phyloP scores from a whole-genome alignment of 768 basidiomycete genomes.

The Leccinum obscurum region DNA sequence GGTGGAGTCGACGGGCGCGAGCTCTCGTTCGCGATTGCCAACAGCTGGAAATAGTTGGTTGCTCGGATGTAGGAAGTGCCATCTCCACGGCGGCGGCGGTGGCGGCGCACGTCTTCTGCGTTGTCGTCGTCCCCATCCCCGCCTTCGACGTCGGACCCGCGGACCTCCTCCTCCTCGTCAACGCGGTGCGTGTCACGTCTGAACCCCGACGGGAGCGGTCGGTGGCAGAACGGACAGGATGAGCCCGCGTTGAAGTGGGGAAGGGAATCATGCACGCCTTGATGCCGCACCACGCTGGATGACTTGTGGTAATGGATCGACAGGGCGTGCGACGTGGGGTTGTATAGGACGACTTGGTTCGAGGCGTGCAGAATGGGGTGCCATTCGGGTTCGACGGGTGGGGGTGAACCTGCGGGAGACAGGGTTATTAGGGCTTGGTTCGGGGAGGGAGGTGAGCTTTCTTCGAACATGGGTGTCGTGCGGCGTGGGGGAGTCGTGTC shows the following conservation, averaged over 20 bases:
- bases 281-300: slow-evolving; percentile 16
- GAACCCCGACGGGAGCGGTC: slow-evolving; percentile 50
- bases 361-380: slow-evolving; percentile 80
- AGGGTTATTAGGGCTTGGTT: slow-evolving; percentile 32
- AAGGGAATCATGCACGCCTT: not conserved
- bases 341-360: slow-evolving; percentile 86
- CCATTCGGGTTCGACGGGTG: slow-evolving; percentile 47
- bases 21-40: slow-evolving; percentile 71
- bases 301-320: slow-evolving; percentile 50
- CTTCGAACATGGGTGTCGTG: slow-evolving; percentile 15
- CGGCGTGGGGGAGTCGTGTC: not conserved
- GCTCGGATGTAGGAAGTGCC: slow-evolving; percentile 52
- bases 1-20: slow-evolving; percentile 53
- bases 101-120: slow-evolving; percentile 27
- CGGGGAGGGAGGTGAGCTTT: slow-evolving; percentile 34
- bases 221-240: slow-evolving; percentile 76
- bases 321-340: slow-evolving; percentile 81
- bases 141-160: not conserved
- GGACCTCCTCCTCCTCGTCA: not conserved
- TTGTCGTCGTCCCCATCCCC: slow-evolving; percentile 1
- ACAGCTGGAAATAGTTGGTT: slow-evolving; percentile 78
- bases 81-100: slow-evolving; percentile 28
- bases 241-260: slow-evolving; percentile 27
- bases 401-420: slow-evolving; percentile 4
- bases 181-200: slow-evolving; percentile 18